Conservation (phyloP, 306 rosid species). For the Abrus pulchellus region DNA sequence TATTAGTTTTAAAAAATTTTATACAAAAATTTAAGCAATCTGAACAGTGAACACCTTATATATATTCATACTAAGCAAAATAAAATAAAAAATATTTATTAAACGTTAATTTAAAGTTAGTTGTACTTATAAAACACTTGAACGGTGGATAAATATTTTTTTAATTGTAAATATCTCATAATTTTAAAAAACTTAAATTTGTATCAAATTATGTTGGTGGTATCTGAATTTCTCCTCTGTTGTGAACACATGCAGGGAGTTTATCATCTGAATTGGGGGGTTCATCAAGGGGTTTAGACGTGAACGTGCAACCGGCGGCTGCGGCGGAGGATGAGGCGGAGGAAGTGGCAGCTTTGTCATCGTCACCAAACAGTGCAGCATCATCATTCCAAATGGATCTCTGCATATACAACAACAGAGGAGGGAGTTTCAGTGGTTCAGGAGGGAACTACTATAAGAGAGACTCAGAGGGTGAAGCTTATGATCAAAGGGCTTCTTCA, state of each 20-base stretch:
- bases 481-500: slow-evolving; percentile 67
- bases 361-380: slow-evolving; percentile 81
- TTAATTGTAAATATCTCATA: too few relatives aligned
- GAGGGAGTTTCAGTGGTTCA: slow-evolving; percentile 40
- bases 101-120: too few relatives aligned
- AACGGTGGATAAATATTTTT: too few relatives aligned
- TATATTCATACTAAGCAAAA: too few relatives aligned
- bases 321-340: slow-evolving; percentile 64
- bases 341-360: slow-evolving; percentile 62
- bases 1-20: too few relatives aligned
- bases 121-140: too few relatives aligned
- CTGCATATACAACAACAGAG: slow-evolving; percentile 50
- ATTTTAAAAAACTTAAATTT: too few relatives aligned
- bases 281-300: slow-evolving; percentile 61
- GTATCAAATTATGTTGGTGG: too few relatives aligned
- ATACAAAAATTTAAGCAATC: too few relatives aligned
- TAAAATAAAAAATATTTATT: too few relatives aligned
- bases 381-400: slow-evolving; percentile 88
- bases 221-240: neutral
- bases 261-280: slow-evolving; percentile 62
- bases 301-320: slow-evolving; percentile 55
- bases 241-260: slow-evolving; percentile 56
- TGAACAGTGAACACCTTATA: too few relatives aligned
- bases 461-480: slow-evolving; percentile 66
- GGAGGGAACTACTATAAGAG: slow-evolving; percentile 48